These are phyloP conservation scores for Hirschfeldia incana DNA, from an alignment of 345 rosid genomes.

Conservation along the genomic window DNA sequence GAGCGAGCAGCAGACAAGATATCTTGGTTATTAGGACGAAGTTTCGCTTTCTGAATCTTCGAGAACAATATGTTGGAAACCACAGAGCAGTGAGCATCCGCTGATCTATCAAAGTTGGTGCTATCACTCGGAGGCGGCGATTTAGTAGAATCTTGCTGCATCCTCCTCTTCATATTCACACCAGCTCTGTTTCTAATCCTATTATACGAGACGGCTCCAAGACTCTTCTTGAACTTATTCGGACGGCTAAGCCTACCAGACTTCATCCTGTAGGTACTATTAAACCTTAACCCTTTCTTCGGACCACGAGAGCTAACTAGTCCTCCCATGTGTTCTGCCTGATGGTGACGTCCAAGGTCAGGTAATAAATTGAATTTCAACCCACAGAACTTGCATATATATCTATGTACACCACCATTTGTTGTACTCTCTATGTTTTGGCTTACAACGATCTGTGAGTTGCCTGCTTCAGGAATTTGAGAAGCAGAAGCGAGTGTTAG, in stretches of 20 bases:
- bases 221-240: constrained; percentile 72
- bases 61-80: constrained; percentile 75
- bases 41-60: constrained; percentile 69
- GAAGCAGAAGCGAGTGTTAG: constrained; percentile 46
- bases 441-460: constrained; percentile 38
- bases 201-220: constrained; percentile 70
- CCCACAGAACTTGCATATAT: constrained; percentile 88
- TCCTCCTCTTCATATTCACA: constrained; percentile 68
- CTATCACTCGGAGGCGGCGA: constrained; percentile 44
- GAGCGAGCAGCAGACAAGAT: constrained; percentile 75
- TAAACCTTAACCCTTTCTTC: constrained; percentile 71
- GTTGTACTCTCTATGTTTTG: constrained; percentile 44
- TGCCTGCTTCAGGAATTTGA: constrained; percentile 44
- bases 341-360: constrained; percentile 99
- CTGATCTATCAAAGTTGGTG: constrained; percentile 51
- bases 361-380: constrained; percentile 88
- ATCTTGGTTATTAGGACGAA: constrained; percentile 82
- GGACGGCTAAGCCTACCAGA: constrained; percentile 94
- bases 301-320: constrained; percentile 57
- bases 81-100: constrained; percentile 61
- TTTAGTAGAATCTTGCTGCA: constrained; percentile 77
- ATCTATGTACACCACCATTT: constrained; percentile 53
- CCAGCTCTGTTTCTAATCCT: constrained; percentile 70
- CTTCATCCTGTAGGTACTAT: constrained; percentile 65
- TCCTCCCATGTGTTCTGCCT: constrained; percentile 95